Evolutionary conservation across 208 protist species (phyloP).

Genomic region (Trypanosoma boissoni): DNA sequence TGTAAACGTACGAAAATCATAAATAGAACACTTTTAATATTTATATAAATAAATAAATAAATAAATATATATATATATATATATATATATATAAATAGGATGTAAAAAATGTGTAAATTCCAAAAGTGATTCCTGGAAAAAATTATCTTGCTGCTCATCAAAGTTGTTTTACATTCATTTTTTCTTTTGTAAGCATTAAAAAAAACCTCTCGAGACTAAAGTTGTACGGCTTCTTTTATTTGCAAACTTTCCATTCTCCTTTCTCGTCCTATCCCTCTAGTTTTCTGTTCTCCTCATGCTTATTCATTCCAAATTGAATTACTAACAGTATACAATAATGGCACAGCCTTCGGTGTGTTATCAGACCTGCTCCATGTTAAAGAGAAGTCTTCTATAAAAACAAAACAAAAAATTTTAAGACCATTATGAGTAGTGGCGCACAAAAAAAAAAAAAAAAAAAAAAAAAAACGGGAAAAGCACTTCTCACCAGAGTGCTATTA

Average conservation of each 20-base stretch:
- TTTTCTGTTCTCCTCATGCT: too few relatives aligned
- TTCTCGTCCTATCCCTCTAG: too few relatives aligned
- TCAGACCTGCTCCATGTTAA: neutral
- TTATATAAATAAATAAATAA: neutral
- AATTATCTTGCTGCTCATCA: too few relatives aligned
- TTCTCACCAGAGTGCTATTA: constrained; percentile 18
- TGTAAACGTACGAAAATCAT: too few relatives aligned
- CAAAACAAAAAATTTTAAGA: neutral
- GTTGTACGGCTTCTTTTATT: too few relatives aligned
- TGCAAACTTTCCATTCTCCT: too few relatives aligned
- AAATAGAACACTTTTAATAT: too few relatives aligned
- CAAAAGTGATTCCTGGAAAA: too few relatives aligned
- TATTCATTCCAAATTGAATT: too few relatives aligned
- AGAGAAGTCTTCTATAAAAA: neutral
- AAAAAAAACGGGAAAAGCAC: neutral
- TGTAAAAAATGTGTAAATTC: neutral
- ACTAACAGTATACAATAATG: neutral
- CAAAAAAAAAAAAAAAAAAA: neutral
- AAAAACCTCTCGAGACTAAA: too few relatives aligned
- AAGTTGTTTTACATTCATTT: too few relatives aligned
- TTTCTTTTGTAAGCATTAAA: too few relatives aligned
- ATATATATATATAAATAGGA: constrained; percentile 9
- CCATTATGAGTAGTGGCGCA: neutral
- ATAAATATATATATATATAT: constrained; percentile 4
- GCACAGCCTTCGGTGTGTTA: neutral